phyloP scores from a whole-genome alignment of 192 early-diverging fungal genomes.

The Paraglomus brasilianum region DNA sequence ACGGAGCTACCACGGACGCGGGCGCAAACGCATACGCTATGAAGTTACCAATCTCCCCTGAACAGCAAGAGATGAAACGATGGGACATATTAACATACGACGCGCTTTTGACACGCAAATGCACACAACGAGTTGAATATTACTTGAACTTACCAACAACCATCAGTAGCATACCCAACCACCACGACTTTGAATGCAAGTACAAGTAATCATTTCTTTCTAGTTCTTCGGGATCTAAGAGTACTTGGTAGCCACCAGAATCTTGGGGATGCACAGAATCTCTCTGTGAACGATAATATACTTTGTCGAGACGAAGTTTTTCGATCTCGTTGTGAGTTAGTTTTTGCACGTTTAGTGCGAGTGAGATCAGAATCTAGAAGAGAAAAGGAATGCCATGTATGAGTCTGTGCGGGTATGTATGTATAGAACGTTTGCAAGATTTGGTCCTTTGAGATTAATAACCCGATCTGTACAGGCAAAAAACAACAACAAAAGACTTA shows the following conservation, averaged over 20 bases:
- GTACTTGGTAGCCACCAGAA: conserved; percentile 26
- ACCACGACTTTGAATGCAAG: conserved; percentile 59
- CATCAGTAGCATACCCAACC: conserved; percentile 70
- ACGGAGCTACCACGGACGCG: conserved; percentile 68
- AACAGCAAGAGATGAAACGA: conserved; percentile 5
- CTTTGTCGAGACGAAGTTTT: conserved; percentile 5
- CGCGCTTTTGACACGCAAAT: not conserved
- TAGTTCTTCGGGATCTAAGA: conserved; percentile 28
- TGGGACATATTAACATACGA: not conserved
- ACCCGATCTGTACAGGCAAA: not conserved
- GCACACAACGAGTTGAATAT: not conserved
- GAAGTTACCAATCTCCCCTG: conserved; percentile 47
- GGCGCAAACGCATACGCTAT: conserved; percentile 74
- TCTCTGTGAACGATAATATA: conserved; percentile 1
- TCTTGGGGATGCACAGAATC: conserved; percentile 4
- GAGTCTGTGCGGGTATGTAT: not conserved
- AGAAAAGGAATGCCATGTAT: not conserved
- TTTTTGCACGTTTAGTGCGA: conserved; percentile 74
- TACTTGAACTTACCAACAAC: conserved; percentile 50
- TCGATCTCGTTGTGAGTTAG: conserved; percentile 52
- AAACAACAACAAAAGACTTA: conserved; percentile 32
- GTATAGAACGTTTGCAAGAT: not conserved
- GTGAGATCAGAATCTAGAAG: conserved; percentile 60
- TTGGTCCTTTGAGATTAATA: not conserved
- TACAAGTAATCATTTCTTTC: conserved; percentile 40